Conservation (phyloP, 371 early-diverging fungal species). For the Fennellomyces sp. region DNA sequence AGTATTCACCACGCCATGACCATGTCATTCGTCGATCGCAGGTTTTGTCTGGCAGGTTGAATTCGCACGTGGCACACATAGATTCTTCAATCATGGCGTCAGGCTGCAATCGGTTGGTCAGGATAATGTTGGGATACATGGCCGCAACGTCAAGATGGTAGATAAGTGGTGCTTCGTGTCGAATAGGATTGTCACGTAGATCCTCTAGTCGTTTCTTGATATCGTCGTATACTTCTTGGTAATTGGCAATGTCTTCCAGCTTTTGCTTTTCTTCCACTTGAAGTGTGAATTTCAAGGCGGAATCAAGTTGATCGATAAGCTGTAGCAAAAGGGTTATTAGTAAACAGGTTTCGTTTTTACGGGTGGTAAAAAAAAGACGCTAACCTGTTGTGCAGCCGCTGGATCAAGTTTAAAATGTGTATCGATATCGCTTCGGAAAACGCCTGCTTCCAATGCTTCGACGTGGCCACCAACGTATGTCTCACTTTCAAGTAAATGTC, state of each 20-base stretch:
- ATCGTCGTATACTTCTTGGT: constrained; percentile 68
- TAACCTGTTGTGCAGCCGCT: constrained; percentile 72
- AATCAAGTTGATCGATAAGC: constrained; percentile 91
- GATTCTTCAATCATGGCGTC: constrained; percentile 95
- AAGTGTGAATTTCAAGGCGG: constrained; percentile 88
- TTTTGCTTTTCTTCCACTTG: constrained; percentile 77
- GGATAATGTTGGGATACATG: constrained; percentile 99
- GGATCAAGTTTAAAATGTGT: constrained; percentile 86
- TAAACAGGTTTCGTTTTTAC: not conserved
- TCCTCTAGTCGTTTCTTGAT: constrained; percentile 55
- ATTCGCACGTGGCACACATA: constrained; percentile 95
- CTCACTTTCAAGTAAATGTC: constrained; percentile 92
- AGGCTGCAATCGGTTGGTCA: constrained; percentile 99
- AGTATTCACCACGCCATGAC: constrained; percentile 98
- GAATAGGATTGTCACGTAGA: constrained; percentile 75
- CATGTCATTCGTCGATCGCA: constrained; percentile 98
- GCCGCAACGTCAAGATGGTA: constrained; percentile 99
- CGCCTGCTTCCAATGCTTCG: constrained; percentile 98
- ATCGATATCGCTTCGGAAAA: constrained; percentile 97
- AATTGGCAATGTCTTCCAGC: constrained; percentile 74
- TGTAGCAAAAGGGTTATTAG: constrained; percentile 24
- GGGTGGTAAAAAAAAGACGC: not conserved
- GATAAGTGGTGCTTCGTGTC: constrained; percentile 86
- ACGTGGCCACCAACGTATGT: constrained; percentile 99
- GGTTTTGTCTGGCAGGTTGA: constrained; percentile 80